Evolutionary conservation across 2,329 filamentous ascomycete species (phyloP).

Genomic region (Sphaerostilbella broomeana): DNA sequence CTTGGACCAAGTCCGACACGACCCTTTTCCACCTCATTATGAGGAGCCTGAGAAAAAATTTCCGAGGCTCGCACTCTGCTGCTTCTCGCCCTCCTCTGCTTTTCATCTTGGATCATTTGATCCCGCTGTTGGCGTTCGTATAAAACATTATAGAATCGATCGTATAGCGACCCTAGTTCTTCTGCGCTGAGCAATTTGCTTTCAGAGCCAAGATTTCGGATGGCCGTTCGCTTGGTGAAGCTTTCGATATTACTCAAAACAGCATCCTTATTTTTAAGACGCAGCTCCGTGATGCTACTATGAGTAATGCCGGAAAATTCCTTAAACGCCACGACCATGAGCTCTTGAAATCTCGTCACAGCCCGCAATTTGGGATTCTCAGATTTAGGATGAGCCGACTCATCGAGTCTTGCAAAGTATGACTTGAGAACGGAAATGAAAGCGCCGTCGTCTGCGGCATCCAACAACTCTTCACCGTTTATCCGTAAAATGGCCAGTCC

Average conservation of each 20-base stretch:
- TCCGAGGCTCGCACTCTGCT: conserved; percentile 38
- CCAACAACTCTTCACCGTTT: conserved; percentile 91
- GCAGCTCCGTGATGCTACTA: conserved; percentile 79
- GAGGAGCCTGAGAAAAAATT: conserved; percentile 28
- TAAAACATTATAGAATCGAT: conserved; percentile 84
- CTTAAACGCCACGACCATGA: conserved; percentile 99
- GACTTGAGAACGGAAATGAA: conserved; percentile 95
- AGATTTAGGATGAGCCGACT: conserved; percentile 91
- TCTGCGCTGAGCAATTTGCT: conserved; percentile 83
- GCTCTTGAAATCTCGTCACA: conserved; percentile 92
- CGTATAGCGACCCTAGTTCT: conserved; percentile 85
- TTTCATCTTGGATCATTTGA: conserved; percentile 69
- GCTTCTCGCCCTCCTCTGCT: conserved; percentile 57
- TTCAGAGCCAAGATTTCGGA: conserved; percentile 89
- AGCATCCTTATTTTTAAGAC: conserved; percentile 86
- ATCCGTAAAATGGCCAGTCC: conserved; percentile 94
- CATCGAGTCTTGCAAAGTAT: conserved; percentile 88
- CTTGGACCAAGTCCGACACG: conserved; percentile 84
- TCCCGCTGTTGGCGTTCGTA: conserved; percentile 87
- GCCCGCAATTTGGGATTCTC: conserved; percentile 91
- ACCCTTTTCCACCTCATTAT: conserved; percentile 66
- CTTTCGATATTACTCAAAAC: conserved; percentile 95
- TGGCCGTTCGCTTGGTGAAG: conserved; percentile 94
- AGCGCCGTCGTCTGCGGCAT: conserved; percentile 87
- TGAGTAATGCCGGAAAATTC: conserved; percentile 96